Base-by-base conservation (phyloP, 352 stramenopile species). In the Thalassiosira ordinaria region DNA sequence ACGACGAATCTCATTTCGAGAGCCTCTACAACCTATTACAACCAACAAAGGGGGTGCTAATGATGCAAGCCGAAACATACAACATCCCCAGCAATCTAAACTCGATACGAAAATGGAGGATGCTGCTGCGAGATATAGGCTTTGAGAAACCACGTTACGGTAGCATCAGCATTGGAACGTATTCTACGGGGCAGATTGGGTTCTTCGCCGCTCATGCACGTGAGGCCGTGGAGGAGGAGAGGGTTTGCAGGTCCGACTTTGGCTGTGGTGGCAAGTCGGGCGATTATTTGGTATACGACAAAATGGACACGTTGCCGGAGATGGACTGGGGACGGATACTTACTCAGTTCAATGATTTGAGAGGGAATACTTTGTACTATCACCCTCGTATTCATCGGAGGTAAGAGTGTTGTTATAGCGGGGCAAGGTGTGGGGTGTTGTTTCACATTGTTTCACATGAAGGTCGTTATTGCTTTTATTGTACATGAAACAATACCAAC, bases 151-250 rank as follows among this genome's bases (percentile, higher is more conserved):
- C 69, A n/a, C 57, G 80, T 16, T 92, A 92, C 79, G 87, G 85
- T 29, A 84, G 59, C 8, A 86, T 91, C 46, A 56, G 73, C 18
- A 92, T 87, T 41, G 59, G 53, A 14, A 89, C 80, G 0, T 91
- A 92, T 73, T 73, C 87, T 2, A 92, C 80, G 1, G 87, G 87
- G 22, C 87, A 92, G 39, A 92, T 92, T 78, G 87, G 87, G 60
- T 90, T 91, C 46, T 74, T 92, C 22, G 18, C 63, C 16, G 65
- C 71, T 46, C 71, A 80, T 80, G 37, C 61, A 13, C 16, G n/a
- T 47, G 39, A 24, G 13, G 60, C 7, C 13, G 26, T 13, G 0
- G 27, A 37, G 14, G 31, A 69, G 16, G 39, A 68, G 1, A 51
- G 55, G 41, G 52, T 74, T 27, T 80, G 47, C 20, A 33, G 33